phyloP scores from a whole-genome alignment of 768 basidiomycete species.

The Calocybe cyanea region DNA sequence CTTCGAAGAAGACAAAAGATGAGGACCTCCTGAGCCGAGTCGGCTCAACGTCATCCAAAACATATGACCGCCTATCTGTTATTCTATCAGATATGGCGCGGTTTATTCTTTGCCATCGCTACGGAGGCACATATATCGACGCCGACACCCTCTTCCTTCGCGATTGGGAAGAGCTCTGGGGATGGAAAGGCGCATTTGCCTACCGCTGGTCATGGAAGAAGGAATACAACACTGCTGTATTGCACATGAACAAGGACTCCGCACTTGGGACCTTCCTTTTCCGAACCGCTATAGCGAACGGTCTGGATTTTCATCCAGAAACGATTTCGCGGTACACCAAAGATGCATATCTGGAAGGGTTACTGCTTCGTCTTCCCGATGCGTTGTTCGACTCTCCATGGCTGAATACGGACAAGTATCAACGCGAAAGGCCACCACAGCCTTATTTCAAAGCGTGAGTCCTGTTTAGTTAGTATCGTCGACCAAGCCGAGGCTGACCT shows the following conservation, averaged over 20 bases:
- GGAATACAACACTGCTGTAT: constrained; percentile 93
- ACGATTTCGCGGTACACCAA: constrained; percentile 84
- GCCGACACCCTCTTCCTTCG: constrained; percentile 92
- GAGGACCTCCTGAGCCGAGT: constrained; percentile 61
- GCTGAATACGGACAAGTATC: constrained; percentile 89
- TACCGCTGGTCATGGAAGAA: constrained; percentile 91
- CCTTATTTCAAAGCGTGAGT: constrained; percentile 85
- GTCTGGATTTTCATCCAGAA: constrained; percentile 95
- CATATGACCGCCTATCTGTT: constrained; percentile 87
- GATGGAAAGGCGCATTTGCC: constrained; percentile 92
- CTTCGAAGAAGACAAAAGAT: constrained; percentile 21
- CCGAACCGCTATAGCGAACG: constrained; percentile 89
- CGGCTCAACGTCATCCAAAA: constrained; percentile 76
- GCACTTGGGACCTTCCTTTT: constrained; percentile 91
- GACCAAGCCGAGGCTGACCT: constrained; percentile 6
- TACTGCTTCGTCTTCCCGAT: constrained; percentile 86
- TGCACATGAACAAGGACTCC: constrained; percentile 87
- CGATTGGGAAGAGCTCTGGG: constrained; percentile 98
- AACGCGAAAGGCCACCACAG: constrained; percentile 87
- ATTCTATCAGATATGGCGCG: constrained; percentile 95
- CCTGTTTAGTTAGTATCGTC: background rate
- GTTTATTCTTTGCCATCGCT: constrained; percentile 91
- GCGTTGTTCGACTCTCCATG: constrained; percentile 95
- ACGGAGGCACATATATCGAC: constrained; percentile 94
- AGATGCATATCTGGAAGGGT: constrained; percentile 78